These are phyloP conservation scores for Sphaerosporella brunnea DNA, from an alignment of 495 filamentous ascomycete genomes.

Conservation along the genomic window DNA sequence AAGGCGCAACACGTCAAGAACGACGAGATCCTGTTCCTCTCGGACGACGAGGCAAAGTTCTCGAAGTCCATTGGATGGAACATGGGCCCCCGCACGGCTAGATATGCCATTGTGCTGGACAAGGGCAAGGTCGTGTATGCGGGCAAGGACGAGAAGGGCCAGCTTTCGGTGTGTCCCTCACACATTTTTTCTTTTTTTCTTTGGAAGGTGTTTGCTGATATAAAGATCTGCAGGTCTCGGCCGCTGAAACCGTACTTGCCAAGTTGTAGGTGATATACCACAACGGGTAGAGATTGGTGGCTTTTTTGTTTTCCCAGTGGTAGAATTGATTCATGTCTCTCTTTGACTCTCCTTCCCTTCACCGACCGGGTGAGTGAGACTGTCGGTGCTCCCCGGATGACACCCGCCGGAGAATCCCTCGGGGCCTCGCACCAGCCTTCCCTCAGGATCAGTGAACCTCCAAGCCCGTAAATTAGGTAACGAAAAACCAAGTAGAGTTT, in stretches of 20 bases:
- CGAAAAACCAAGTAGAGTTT: too few relatives aligned
- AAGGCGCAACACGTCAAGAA: constrained; percentile 76
- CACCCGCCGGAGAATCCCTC: too few relatives aligned
- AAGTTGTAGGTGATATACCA: constrained; percentile 40
- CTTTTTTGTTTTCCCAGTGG: too few relatives aligned
- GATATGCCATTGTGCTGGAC: constrained; percentile 77
- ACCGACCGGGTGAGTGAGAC: too few relatives aligned
- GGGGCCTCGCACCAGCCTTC: too few relatives aligned
- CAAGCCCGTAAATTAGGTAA: too few relatives aligned
- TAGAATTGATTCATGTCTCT: too few relatives aligned
- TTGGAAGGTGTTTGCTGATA: constrained; percentile 11
- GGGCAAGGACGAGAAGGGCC: constrained; percentile 53
- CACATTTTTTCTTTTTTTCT: too few relatives aligned
- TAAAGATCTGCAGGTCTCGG: constrained; percentile 37
- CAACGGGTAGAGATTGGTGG: too few relatives aligned
- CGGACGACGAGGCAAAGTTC: constrained; percentile 59
- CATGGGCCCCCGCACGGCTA: constrained; percentile 50
- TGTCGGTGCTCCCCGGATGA: too few relatives aligned
- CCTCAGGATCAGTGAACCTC: too few relatives aligned
- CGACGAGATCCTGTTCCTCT: constrained; percentile 73
- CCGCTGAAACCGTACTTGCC: constrained; percentile 54
- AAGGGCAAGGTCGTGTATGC: constrained; percentile 81
- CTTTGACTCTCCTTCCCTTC: too few relatives aligned
- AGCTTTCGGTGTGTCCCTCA: constrained; percentile 39
- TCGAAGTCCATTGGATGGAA: constrained; percentile 72